These are phyloP conservation scores for Trichophyton mentagrophytes DNA, from an alignment of 2,329 filamentous ascomycete genomes.

Conservation along the genomic window DNA sequence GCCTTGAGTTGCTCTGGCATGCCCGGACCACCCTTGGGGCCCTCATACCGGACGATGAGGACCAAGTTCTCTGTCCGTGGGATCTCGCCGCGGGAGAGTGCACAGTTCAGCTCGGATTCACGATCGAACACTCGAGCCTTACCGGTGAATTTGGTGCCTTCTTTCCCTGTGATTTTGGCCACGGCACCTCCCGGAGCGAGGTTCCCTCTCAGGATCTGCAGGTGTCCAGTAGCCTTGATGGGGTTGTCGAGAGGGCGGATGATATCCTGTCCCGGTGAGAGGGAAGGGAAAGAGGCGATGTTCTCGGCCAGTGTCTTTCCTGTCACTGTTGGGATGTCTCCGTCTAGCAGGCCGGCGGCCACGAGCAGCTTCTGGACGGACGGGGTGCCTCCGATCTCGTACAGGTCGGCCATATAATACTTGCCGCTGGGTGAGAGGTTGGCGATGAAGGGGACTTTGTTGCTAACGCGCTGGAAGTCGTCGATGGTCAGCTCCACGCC, in stretches of 20 bases:
- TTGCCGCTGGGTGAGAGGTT: slow-evolving; percentile 73
- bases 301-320: slow-evolving; percentile 75
- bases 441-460: slow-evolving; percentile 75
- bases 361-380: slow-evolving; percentile 77
- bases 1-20: slow-evolving; percentile 91
- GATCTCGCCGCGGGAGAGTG: slow-evolving; percentile 58
- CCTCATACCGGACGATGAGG: slow-evolving; percentile 83
- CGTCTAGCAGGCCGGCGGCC: slow-evolving; percentile 61
- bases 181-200: slow-evolving; percentile 80
- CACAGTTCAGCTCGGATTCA: slow-evolving; percentile 63
- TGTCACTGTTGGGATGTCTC: slow-evolving; percentile 66
- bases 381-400: slow-evolving; percentile 72
- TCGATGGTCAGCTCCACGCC: slow-evolving; percentile 65
- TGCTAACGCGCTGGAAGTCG: slow-evolving; percentile 67
- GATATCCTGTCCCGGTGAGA: slow-evolving; percentile 67
- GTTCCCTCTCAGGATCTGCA: slow-evolving; percentile 79
- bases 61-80: slow-evolving; percentile 70
- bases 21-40: slow-evolving; percentile 81
- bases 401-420: slow-evolving; percentile 80
- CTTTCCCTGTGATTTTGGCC: slow-evolving; percentile 93
- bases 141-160: slow-evolving; percentile 70
- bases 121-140: slow-evolving; percentile 76
- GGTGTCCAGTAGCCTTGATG: slow-evolving; percentile 74
- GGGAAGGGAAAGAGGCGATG: slow-evolving; percentile 59
- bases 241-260: slow-evolving; percentile 70